Conservation (phyloP, 768 basidiomycete species). For the Pleurotus salmoneostramineus region DNA sequence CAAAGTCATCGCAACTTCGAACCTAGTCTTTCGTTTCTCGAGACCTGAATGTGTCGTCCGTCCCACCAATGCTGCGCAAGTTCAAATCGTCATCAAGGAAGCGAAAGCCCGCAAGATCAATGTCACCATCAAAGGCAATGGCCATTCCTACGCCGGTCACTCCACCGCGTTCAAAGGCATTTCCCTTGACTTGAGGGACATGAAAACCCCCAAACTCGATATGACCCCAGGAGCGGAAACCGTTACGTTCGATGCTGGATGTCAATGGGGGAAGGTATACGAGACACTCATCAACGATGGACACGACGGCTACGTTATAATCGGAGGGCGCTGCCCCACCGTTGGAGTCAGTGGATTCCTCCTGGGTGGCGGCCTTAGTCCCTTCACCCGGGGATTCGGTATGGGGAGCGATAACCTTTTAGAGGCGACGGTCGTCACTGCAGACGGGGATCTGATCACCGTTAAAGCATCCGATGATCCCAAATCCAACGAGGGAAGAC, state of each 20-base stretch:
- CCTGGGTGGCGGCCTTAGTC: slow-evolving; percentile 13
- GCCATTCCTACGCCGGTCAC: slow-evolving; percentile 14
- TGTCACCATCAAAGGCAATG: slow-evolving; percentile 14
- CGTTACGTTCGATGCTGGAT: slow-evolving; percentile 12
- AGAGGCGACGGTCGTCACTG: slow-evolving; percentile 9
- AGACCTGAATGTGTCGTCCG: slow-evolving; percentile 12
- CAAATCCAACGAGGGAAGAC: slow-evolving; percentile 11
- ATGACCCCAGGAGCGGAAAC: slow-evolving; percentile 7
- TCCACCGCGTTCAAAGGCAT: slow-evolving; percentile 13
- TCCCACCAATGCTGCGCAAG: slow-evolving; percentile 10
- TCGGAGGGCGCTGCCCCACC: slow-evolving; percentile 13
- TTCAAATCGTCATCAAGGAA: slow-evolving; percentile 9
- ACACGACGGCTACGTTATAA: slow-evolving; percentile 11
- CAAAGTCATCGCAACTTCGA: slow-evolving; percentile 11
- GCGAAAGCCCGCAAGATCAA: slow-evolving; percentile 7
- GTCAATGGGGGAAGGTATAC: slow-evolving; percentile 14
- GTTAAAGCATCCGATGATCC: slow-evolving; percentile 12
- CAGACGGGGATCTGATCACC: slow-evolving; percentile 11
- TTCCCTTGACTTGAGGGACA: slow-evolving; percentile 11
- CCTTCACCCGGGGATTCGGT: slow-evolving; percentile 13
- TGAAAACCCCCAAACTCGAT: slow-evolving; percentile 10
- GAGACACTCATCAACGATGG: slow-evolving; percentile 13
- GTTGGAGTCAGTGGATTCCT: slow-evolving; percentile 13
- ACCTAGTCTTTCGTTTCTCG: slow-evolving; percentile 13
- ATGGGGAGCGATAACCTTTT: slow-evolving; percentile 15